Base-by-base conservation (phyloP, 1,284 basidiomycete species). In the Pseudozyma pruni region DNA sequence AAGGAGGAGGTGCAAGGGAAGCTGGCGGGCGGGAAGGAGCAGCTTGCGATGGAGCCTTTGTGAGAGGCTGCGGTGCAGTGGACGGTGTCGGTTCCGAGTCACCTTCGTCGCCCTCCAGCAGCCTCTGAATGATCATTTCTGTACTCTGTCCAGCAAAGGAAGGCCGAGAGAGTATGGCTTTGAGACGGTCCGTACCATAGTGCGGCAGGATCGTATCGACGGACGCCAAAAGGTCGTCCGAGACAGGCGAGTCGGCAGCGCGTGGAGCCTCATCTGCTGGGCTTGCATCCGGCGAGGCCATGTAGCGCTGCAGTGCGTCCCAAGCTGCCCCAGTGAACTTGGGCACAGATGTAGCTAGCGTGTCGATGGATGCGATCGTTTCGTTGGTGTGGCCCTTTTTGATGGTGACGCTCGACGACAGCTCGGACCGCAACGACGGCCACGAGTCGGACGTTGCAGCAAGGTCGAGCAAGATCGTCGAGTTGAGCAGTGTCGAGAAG, bases 171-270 rank as follows among this genome's bases (percentile, higher is more conserved):
- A 73, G 53, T 13, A 66, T 63, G 9, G 16, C 25, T 4, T 52
- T 29, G 8, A 73, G 52, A 27, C 41, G 51, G n/a, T 55, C 56
- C 13, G 61, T 29, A 11, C 62, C 71, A 27, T 66, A 63, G 45
- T 73, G 71, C 4, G 71, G 71, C 13, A 73, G 32, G 8, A 73
- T 45, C 6, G 71, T 70, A 38, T 69, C 50, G 34, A 70, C 58
- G 0, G 64, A 64, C 14, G 52, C 53, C 33, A 72, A 14, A 8
- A 68, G 29, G 7, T 63, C 59, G 20, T 70, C 60, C 4, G 56
- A 62, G 2, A 57, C 41, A 14, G 17, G n/a, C 4, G 38, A 0
- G 8, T 11, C 19, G 31, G 7, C 37, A 8, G 20, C 32, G 2
- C 17, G 25, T 14, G 45, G 25, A 37, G 19, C 8, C n/a, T 40